Base-by-base conservation (phyloP, 164 flowering plant species). In the Stephania cephalantha region DNA sequence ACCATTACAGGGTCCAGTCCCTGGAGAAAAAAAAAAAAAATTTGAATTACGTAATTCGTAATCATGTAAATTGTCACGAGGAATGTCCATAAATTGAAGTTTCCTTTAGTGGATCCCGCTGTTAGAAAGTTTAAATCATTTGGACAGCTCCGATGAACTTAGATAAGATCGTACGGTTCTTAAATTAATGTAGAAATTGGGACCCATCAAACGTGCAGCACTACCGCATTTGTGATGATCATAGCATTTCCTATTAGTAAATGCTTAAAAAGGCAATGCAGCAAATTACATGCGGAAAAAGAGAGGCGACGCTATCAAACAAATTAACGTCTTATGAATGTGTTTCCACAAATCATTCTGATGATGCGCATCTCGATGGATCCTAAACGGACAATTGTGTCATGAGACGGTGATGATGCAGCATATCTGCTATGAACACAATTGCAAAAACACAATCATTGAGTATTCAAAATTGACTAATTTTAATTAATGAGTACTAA, bases 1-100 rank as follows among this genome's bases (percentile, higher is more conserved):
- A 92, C 90, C 78, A 81, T 86, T 75, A 83, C 86, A 3, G 97
- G 98, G 80, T 93, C 97, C 9, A 93, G 78, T 1, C 98, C 98
- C 98, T 93, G 85, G 42, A 35, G 1, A 35, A 35, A 35, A 15
- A 50, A 50, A 50, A 50, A 0, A 0, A n/a, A n/a, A n/a, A n/a
- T n/a, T 50, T 15, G 66, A 61, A 18, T 61, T 61, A n/a, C 66
- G 25, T 61, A 61, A 5, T 5, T 61, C n/a, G 25, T 20, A 61
- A n/a, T 61, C 25, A n/a, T 61, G 20, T 20, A 7, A 18, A 61
- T 61, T 20, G 20, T 61, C 53, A 58, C 8, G 66, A n/a, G 9
- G 66, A 61, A 61, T 61, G 66, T 25, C 6, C 42, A 35, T 35
- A 35, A 35, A 61, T 61, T 61, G 20, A 61, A 18, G 66, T 61